Conservation (phyloP, 352 stramenopile genomes). For the Phytophthora melonis region DNA sequence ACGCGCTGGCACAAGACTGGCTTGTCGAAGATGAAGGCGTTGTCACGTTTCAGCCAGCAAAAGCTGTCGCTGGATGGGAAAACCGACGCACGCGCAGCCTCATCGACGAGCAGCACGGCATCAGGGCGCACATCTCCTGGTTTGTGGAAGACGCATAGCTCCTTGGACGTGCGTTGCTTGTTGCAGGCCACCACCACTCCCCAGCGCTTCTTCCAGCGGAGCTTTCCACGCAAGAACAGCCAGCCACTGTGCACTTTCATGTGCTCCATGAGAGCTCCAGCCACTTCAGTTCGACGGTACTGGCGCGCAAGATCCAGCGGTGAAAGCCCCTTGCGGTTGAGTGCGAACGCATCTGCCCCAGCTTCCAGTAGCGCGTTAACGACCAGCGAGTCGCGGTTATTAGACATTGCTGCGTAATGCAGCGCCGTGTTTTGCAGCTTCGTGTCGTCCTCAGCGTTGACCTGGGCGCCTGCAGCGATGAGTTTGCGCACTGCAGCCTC, state of each 20-base stretch:
- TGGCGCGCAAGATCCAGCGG: conserved; percentile 70
- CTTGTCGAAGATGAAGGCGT: conserved; percentile 56
- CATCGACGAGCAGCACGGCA: conserved; percentile 47
- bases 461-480: conserved; percentile 56
- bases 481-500: conserved; percentile 42
- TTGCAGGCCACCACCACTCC: conserved; percentile 70
- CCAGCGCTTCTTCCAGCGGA: conserved; percentile 73
- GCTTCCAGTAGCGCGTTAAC: conserved; percentile 60
- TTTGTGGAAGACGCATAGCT: conserved; percentile 61
- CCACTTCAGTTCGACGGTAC: conserved; percentile 43
- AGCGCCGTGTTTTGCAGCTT: conserved; percentile 67
- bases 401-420: conserved; percentile 62
- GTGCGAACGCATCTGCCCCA: conserved; percentile 55
- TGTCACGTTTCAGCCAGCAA: conserved; percentile 47
- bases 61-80: conserved; percentile 38
- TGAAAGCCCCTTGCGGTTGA: conserved; percentile 67
- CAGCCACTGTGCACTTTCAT: conserved; percentile 66
- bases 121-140: conserved; percentile 41
- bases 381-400: conserved; percentile 50
- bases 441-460: conserved; percentile 50
- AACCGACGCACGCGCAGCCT: conserved; percentile 34
- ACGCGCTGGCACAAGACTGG: conserved; percentile 49
- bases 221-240: conserved; percentile 54
- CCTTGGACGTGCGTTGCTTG: conserved; percentile 49
- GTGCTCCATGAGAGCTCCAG: conserved; percentile 52